Base-by-base conservation (phyloP, 805 yeast genomes). In the Metschnikowia matae region DNA sequence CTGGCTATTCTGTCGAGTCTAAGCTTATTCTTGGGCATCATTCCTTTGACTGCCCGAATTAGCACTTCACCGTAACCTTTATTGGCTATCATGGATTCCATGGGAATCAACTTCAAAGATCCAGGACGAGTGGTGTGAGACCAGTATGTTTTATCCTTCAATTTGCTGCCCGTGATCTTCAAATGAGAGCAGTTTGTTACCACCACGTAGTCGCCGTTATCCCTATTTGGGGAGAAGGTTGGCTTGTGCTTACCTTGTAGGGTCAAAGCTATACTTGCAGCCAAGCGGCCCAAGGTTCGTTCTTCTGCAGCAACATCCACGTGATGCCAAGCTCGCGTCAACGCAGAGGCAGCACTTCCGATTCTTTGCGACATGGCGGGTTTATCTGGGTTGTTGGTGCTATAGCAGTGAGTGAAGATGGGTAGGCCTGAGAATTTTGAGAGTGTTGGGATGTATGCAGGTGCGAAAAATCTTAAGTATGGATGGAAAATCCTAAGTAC, bases 161-260 rank as follows among this genome's bases (percentile, higher is more conserved):
- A 66, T 67, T 94, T 92, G 53, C 83, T 85, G 55, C 98, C 98
- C 0, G 97, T 84, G n/a, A 86, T 76, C 58, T 83, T 84, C 61
- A 94, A 67, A 56, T 82, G 82, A 51, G 88, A 79, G 63, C 97
- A 90, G 72, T 94, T 95, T 13, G 97, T 87, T 2, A 92, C 97
- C 11, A 94, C 98, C 11, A 94, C 97, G 63, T 91, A 94, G 69
- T 94, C 99, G 13, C 99, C 99, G 56, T 84, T 82, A 70, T 94
- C 99, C 65, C 86, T 65, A 58, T 71, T 71, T 31, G 75, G 74
- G 61, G 90, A 89, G 57, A 71, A 85, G 0, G 89, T 80, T 3
- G 99, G 99, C 74, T 94, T 94, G 73, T 94, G 97, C 68, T 94
- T 94, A n/a, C 99, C 99, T 70, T 88, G 89, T 39, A 94, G 77